Percentiles rank a stretch among this genome's conserved stretches.
Evolutionary conservation across 2,329 filamentous ascomycete genomes (phyloP).

Genomic region (Aspergillus sp.): DNA sequence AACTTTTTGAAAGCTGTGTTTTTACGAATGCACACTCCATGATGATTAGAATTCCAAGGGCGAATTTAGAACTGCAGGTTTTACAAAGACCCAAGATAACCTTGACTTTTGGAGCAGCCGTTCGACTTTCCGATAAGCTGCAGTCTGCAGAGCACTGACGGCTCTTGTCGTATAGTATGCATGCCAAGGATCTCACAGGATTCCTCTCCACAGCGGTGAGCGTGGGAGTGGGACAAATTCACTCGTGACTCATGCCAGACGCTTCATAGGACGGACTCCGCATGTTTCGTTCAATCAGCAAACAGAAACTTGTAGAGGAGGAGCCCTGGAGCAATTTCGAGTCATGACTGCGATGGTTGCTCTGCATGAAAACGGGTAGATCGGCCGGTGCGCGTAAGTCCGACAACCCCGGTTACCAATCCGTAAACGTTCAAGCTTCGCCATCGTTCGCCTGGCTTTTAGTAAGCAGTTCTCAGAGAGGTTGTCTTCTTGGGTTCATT

Average conservation of each 20-base stretch:
- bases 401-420: conserved; percentile 3
- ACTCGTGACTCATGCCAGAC: neutral
- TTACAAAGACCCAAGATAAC: neutral
- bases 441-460: neutral
- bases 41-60: neutral
- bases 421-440: conserved; percentile 1
- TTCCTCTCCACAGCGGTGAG: neutral
- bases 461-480: conserved; percentile 3
- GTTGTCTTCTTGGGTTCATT: neutral
- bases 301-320: neutral
- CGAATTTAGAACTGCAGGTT: neutral
- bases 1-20: neutral
- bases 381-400: neutral
- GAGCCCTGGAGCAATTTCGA: neutral
- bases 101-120: neutral
- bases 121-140: neutral
- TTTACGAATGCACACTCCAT: too few species aligned
- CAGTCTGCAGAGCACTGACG: neutral
- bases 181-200: neutral
- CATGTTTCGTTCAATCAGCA: neutral
- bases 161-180: neutral
- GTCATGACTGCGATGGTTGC: neutral
- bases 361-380: neutral
- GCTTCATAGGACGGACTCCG: neutral
- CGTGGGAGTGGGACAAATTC: neutral